Base-by-base conservation (phyloP, 495 filamentous ascomycete genomes). In the Beverwykella pulmonaria region DNA sequence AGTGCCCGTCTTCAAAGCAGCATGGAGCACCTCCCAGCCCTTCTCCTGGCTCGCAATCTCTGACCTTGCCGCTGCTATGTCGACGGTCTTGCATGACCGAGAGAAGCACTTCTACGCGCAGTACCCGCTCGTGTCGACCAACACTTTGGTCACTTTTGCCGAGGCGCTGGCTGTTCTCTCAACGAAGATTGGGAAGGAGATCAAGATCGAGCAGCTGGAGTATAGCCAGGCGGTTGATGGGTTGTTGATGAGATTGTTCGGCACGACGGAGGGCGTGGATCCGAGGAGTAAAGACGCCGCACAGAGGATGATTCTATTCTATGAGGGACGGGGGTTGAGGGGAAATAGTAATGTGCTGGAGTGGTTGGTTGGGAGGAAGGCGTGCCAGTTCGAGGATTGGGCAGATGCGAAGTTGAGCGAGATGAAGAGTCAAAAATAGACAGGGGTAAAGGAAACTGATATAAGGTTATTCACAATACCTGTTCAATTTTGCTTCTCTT, bases 331-430 rank as follows among this genome's bases (percentile, higher is more conserved):
- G 15, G 76, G 75, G 4, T 55, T 79, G 34, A 62, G 69, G n/a
- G 77, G 75, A 22, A 78, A 65, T 60, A 59, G 75, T 47, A 77
- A 72, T 61, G 75, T 78, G 4, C 34, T 77, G 63, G 58, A 63
- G 61, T 78, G 75, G 75, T 23, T 79, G 49, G 44, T 79, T 17
- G 72, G 71, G 32, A 70, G 77, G 58, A 64, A 76, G 53, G 66
- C 20, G 34, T 8, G 74, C 2, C 68, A 58, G n/a, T 68, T 50
- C 59, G 65, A 61, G 12, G 68, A 63, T 22, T 74, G 66, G 66
- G 66, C 44, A 17, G 54, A 57, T 36, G 44, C 10, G 26, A 54
- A 44, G 12, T 19, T 59, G 39, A 22, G 23, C 19, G 19, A 22
- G 27, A 30, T 26, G 32, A 34, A 34, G 32, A 6, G 32, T 34